Evolutionary conservation across 768 basidiomycete genomes (phyloP), one percentile per base, ranked within the genome.

Genomic region (Phlegmacium glaucopus): DNA sequence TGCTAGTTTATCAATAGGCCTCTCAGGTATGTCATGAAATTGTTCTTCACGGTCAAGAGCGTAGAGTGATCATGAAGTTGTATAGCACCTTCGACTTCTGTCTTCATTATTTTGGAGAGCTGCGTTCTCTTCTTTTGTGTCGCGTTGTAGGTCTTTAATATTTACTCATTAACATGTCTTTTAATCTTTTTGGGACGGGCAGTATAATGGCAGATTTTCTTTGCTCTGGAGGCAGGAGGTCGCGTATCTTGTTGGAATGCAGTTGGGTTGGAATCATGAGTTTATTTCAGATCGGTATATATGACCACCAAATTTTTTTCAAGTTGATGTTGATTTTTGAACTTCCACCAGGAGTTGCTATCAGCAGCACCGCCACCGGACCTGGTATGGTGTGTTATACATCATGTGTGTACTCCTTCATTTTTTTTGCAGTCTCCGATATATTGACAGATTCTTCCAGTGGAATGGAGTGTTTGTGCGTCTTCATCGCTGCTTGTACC

Each of bases 201-300:
- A 72, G 75, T 47, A 65, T 70, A 35, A 53, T 74, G 35, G 62
- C 67, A 8, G 72, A 74, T 46, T 39, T 69, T 1, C 57, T 76
- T 25, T 52, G 65, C 45, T 61, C 67, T 7, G 62, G 57, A 32
- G 60, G 64, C 3, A 72, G 60, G 45, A 71, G 70, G 17, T 72
- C 76, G 13, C 65, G 65, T 25, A 70, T 80, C 30, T 57, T 69
- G 42, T 60, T 78, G 25, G 85, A 87, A 58, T 83, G 79, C 52
- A 56, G 50, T 13, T 87, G 83, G 82, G 72, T 78, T 6, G 71
- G 64, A 6, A 48, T 77, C 9, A 60, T 80, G 52, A 72, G 74
- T 49, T 43, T 72, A 6, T 58, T 82, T 27, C 76, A 84, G 46
- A 66, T 80, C 29, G 75, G 83, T 80, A 48, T 49, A 73, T 56